Evolutionary conservation across 176 grass and related monocot species (phyloP).

Genomic region (Cenchrus purpureus): DNA sequence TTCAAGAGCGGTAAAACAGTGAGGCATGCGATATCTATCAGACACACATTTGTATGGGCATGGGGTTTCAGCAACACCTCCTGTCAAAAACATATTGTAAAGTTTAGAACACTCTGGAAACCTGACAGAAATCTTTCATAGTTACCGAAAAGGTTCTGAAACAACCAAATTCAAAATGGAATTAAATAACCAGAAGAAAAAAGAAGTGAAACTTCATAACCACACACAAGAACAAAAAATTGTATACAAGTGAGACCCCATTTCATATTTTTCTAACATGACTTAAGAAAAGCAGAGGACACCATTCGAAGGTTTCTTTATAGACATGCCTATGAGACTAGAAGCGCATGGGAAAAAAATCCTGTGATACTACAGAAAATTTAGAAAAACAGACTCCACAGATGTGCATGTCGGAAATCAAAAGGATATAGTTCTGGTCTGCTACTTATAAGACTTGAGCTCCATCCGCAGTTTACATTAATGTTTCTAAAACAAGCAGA

Average conservation of each 20-base stretch:
- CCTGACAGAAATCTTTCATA: slow-evolving; percentile 20
- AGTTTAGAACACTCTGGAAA: slow-evolving; percentile 24
- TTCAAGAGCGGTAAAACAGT: slow-evolving; percentile 96
- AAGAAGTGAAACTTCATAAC: neutral
- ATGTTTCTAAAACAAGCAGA: slow-evolving; percentile 20
- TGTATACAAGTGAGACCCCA: slow-evolving; percentile 1
- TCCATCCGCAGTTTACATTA: slow-evolving; percentile 16
- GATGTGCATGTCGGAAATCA: slow-evolving; percentile 11
- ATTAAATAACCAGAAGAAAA: slow-evolving; percentile 28
- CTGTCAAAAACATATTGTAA: slow-evolving; percentile 50
- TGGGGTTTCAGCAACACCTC: slow-evolving; percentile 84
- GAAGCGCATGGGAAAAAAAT: neutral
- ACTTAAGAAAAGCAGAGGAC: slow-evolving; percentile 1
- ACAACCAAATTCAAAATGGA: neutral
- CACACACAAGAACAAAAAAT: neutral
- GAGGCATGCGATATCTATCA: slow-evolving; percentile 96
- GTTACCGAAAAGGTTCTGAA: slow-evolving; percentile 7
- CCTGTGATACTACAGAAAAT: neutral
- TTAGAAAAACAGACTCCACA: slow-evolving; percentile 4
- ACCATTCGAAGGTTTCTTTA: slow-evolving; percentile 1
- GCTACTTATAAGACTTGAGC: neutral
- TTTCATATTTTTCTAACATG: slow-evolving; percentile 12
- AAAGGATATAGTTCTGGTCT: slow-evolving; percentile 6
- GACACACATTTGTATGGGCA: slow-evolving; percentile 94
- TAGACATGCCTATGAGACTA: slow-evolving; percentile 30